Evolutionary conservation across 257 asterid genomes (phyloP), one percentile per base, ranked within the genome.

Genomic region (Primulina huaijiensis): DNA sequence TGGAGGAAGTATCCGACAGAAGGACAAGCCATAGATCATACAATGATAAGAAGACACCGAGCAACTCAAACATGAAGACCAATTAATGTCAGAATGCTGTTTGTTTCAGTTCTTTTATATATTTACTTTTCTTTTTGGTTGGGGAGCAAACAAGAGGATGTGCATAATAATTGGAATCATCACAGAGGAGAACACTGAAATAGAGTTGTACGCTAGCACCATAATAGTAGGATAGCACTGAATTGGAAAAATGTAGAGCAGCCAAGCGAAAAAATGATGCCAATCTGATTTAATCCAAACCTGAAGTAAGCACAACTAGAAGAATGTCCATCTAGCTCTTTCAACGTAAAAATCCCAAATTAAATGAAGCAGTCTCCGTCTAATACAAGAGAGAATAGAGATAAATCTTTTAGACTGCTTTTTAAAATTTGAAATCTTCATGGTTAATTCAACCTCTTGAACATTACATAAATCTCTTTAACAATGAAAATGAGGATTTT

Each of bases 271-370:
- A 64, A 23, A 70, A 56, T 17, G 60, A 60, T 50, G 20, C 50
- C 20, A 37, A 56, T 35, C 69, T 52, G 72, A 46, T 21, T 64
- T 30, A 69, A 20, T 21, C 27, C 29, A 76, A 71, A 67, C 38
- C 6, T 14, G 8, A 55, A 69, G 37, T 33, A 72, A 61, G 59
- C 50, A 72, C 20, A 38, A 30, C 69, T 65, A 11, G 27, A 37
- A 56, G 60, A 65, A 57, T 5, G 43, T 23, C 65, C 31, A 56
- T 29, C 30, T 57, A 20, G 68, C 20, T 30, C 25, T 25, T 68
- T 5, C 52, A 34, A 56, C 34, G 8, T 57, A 30, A 27, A 6
- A 19, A 8, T 60, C 59, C 11, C 43, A 12, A 38, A 35, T 30
- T 40, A 29, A 20, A 35, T 31, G 37, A 65, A 40, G 29, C 43